A percentile compares a stretch with the other conserved stretches of the same genome.
Evolutionary conservation across 1,284 basidiomycete genomes (phyloP).

Genomic region (Ustilago loliicola): DNA sequence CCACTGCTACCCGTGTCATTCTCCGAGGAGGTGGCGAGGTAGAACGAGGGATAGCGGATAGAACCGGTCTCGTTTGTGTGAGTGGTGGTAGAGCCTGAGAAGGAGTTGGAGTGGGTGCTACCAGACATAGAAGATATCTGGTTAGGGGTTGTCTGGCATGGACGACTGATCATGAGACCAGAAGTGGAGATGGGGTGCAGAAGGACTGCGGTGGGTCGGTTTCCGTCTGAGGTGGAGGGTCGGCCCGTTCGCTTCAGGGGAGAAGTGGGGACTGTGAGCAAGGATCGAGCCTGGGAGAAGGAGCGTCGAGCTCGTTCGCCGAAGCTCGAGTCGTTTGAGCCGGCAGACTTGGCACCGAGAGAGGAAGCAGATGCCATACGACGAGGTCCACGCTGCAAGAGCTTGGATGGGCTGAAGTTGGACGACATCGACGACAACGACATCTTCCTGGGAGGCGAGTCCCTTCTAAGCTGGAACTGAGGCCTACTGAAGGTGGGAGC

Average conservation of each 20-base stretch:
- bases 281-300: constrained; percentile 20
- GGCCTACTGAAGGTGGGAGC: neutral
- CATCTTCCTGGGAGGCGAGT: neutral
- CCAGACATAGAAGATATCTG: constrained; percentile 5
- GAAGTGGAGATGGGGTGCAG: constrained; percentile 23
- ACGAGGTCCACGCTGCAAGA: constrained; percentile 10
- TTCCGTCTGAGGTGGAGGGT: constrained; percentile 3
- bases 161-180: constrained; percentile 15
- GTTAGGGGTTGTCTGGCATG: constrained; percentile 22
- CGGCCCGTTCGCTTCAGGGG: constrained; percentile 7
- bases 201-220: constrained; percentile 14
- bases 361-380: constrained; percentile 21
- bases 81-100: constrained; percentile 6
- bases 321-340: constrained; percentile 13
- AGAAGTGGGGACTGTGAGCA: constrained; percentile 9
- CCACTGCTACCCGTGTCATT: constrained; percentile 23
- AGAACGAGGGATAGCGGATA: constrained; percentile 18
- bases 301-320: constrained; percentile 22
- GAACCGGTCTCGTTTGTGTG: constrained; percentile 11
- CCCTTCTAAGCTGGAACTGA: neutral
- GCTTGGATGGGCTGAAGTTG: constrained; percentile 6
- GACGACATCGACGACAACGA: neutral
- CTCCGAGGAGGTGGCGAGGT: constrained; percentile 20
- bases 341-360: constrained; percentile 5
- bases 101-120: constrained; percentile 12